Evolutionary conservation across 257 asterid species (phyloP), one percentile per base, ranked within the genome.

Genomic region (Lavandula angustifolia): DNA sequence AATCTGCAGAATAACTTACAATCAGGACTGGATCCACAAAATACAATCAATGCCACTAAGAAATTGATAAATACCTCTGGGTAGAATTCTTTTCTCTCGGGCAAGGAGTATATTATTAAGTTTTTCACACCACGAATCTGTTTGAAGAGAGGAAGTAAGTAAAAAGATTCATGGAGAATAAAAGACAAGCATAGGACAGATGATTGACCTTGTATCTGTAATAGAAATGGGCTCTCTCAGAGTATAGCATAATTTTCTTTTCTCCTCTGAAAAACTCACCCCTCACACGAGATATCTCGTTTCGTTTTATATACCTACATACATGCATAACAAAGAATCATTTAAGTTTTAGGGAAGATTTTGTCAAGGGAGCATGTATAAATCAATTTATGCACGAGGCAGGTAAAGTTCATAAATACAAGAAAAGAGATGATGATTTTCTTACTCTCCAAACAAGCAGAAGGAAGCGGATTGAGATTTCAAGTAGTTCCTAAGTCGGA

Each of bases 191-290:
- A n/a, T n/a, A n/a, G 52, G 61, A 17, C 34, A 18, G 64, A 49
- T 35, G 27, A 70, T 31, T 62, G 53, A 92, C 97, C 97, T 92
- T 92, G 82, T 92, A 92, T 87, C 99, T 76, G 81, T 82, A 91
- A 78, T 87, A 92, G 87, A 89, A 92, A 76, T 92, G 97, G 78
- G 96, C 92, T 81, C 99, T 85, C 80, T 92, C 99, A 1, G 96
- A 85, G 80, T 92, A 92, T 53, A 92, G 88, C 82, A 92, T 80
- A 57, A 92, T 87, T 76, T 87, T 89, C 82, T 81, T 83, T 54
- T 81, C 83, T 52, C 90, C 92, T 60, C 91, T 76, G 57, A 82
- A 92, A 76, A 92, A 92, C 86, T 92, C 80, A 66, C 85, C 89
- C 71, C 97, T 82, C 49, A 88, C 97, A 40, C 70, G 89, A 74